Base-by-base conservation (phyloP, 305 asterid species). In the Fraxinus dipetala region DNA sequence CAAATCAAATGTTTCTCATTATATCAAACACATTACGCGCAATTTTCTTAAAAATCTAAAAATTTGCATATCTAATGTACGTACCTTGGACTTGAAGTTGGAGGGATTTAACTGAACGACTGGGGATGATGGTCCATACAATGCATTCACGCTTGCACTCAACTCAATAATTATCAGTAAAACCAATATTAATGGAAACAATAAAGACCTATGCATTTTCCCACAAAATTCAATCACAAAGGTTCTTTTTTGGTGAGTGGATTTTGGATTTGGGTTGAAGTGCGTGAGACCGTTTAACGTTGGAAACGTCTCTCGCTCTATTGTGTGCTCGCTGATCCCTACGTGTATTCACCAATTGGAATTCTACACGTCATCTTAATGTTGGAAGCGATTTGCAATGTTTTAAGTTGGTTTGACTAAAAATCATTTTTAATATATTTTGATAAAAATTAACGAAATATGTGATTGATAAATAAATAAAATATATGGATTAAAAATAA, bases 61-160 rank as follows among this genome's bases (percentile, higher is more conserved):
- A 77, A 72, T 13, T 26, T 59, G 61, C 79, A 78, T 13, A 24
- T 11, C 13, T 38, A 16, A 32, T 70, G 10, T 38, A 73, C 13
- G 76, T 81, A 96, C 99, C 97, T 96, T 96, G 80, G 99, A 91
- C 87, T 95, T 92, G 89, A 95, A 94, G 82, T 94, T 94, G 86
- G 92, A 90, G 7, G 97, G 94, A 83, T 82, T 95, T 31, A 95
- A 86, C 92, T 92, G 99, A 89, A 94, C 59, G 81, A 94, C 99
- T 59, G 97, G 97, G 30, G 99, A 91, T 2, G 97, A 91, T 11
- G 97, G 90, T 20, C 91, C 96, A 84, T 95, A 95, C 83, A 95
- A 83, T 30, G 98, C 97, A 87, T 85, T 77, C 26, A 86, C 98
- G 40, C 89, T 89, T 10, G 82, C 75, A 73, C 83, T 22, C 13